Conservation (phyloP, 352 stramenopile species). For the Phytophthora citrophthora region DNA sequence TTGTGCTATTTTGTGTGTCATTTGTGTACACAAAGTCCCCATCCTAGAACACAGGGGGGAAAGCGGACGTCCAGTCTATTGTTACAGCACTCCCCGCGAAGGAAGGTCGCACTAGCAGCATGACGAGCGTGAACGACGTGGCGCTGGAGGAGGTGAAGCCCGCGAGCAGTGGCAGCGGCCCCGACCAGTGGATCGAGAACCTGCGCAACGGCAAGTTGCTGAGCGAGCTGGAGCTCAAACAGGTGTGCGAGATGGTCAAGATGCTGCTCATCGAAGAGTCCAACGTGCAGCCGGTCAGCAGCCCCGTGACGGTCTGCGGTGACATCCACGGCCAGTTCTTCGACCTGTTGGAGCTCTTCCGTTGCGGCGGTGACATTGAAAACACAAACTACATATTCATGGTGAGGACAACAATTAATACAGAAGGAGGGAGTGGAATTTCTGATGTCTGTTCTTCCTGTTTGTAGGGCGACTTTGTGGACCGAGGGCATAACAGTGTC, state of each 20-base stretch:
- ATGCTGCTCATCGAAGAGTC: constrained; percentile 92
- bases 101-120: constrained; percentile 18
- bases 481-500: constrained; percentile 91
- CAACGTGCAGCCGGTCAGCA: constrained; percentile 91
- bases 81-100: constrained; percentile 12
- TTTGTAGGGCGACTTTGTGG: constrained; percentile 89
- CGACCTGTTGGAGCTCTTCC: constrained; percentile 90
- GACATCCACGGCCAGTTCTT: constrained; percentile 94
- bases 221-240: constrained; percentile 89
- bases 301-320: constrained; percentile 88
- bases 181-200: constrained; percentile 88
- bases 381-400: constrained; percentile 94
- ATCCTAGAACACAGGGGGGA: constrained; percentile 12
- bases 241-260: constrained; percentile 92
- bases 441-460: constrained; percentile 10
- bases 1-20: constrained; percentile 3
- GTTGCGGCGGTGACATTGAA: constrained; percentile 80
- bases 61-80: constrained; percentile 33
- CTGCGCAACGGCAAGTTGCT: constrained; percentile 80
- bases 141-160: constrained; percentile 59
- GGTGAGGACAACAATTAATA: constrained; percentile 35
- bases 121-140: constrained; percentile 74
- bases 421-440: not conserved
- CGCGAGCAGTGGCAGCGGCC: constrained; percentile 61
- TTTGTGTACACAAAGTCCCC: constrained; percentile 13